Percentiles rank a stretch among this genome's conserved stretches.
These are phyloP conservation scores for Aspergillus caelatus DNA, from an alignment of 2,329 filamentous ascomycete species.

Conservation along the genomic window DNA sequence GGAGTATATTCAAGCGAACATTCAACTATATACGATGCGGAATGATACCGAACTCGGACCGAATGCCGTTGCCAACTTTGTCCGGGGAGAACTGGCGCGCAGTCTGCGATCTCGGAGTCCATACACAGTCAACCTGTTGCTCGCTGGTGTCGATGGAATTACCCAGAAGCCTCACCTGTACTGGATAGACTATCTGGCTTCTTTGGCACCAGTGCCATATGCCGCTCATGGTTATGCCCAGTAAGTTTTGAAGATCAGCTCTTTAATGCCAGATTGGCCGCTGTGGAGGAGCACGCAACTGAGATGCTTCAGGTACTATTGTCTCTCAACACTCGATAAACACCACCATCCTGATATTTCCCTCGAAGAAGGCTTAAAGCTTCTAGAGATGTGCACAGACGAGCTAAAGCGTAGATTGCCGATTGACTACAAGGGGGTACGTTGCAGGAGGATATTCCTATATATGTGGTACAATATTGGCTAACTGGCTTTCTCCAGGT, in stretches of 20 bases:
- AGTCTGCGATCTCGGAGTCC: conserved; percentile 90
- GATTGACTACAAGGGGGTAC: conserved; percentile 96
- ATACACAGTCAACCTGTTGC: conserved; percentile 94
- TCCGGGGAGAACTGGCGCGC: conserved; percentile 88
- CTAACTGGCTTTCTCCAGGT: conserved; percentile 41
- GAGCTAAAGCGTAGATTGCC: conserved; percentile 96
- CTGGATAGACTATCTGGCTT: conserved; percentile 96
- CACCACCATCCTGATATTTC: conserved; percentile 95
- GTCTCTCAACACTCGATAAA: conserved; percentile 95
- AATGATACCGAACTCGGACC: conserved; percentile 92
- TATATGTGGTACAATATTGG: conserved; percentile 13
- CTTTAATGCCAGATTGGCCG: neutral
- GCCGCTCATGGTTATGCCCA: conserved; percentile 98
- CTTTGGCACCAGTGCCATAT: conserved; percentile 85
- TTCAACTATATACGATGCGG: conserved; percentile 97
- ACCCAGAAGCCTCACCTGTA: conserved; percentile 88
- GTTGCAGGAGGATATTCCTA: conserved; percentile 30
- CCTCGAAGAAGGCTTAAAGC: conserved; percentile 85
- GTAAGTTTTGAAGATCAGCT: conserved; percentile 54
- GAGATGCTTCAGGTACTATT: conserved; percentile 75
- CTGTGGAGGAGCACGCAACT: conserved; percentile 8
- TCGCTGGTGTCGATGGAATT: conserved; percentile 91
- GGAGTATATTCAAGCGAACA: conserved; percentile 98
- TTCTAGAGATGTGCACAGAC: conserved; percentile 92
- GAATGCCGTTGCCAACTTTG: conserved; percentile 86